Evolutionary conservation across 345 rosid species (phyloP).

Genomic region (Camelina laxa): DNA sequence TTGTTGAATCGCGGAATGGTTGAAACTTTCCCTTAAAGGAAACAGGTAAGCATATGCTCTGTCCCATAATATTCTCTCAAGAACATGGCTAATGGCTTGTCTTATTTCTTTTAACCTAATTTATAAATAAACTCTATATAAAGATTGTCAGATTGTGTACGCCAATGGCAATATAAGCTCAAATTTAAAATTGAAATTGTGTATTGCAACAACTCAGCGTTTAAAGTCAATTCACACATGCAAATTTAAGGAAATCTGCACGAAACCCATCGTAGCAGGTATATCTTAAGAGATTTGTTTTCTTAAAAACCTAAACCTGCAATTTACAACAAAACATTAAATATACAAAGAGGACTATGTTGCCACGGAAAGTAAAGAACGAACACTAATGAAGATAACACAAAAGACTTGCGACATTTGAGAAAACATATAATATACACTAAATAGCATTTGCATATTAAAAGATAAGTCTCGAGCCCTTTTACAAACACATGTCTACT

Average conservation of each 20-base stretch:
- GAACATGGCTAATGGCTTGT: conserved; percentile 17
- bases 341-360: no score
- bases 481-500: conserved; percentile 4
- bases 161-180: background rate
- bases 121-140: background rate
- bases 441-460: no score
- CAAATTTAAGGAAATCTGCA: no score
- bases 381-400: no score
- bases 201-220: conserved; percentile 15
- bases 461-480: background rate
- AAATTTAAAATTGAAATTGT: background rate
- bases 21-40: conserved; percentile 27
- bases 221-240: no score
- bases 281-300: no score
- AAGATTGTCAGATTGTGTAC: background rate
- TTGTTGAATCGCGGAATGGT: conserved; percentile 60
- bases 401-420: no score
- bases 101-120: background rate
- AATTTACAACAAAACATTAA: no score
- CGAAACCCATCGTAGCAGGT: no score
- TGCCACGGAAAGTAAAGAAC: no score
- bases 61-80: conserved; percentile 15
- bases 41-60: conserved; percentile 13
- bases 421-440: no score
- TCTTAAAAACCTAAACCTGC: no score